Base-by-base conservation (phyloP, 2,329 filamentous ascomycete genomes). In the Plenodomus biglobosus region DNA sequence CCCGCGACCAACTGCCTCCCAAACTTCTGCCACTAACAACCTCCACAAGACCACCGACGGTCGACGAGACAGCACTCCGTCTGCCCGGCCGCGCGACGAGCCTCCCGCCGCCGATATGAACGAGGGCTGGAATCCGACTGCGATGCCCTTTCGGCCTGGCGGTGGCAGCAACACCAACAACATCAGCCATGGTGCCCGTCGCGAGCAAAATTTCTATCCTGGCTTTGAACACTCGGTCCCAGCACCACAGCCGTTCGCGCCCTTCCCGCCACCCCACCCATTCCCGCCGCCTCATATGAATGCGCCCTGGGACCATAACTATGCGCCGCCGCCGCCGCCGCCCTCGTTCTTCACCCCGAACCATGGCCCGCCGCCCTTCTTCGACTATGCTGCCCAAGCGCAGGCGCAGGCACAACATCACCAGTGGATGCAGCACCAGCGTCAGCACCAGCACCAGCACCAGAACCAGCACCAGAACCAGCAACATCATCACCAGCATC, bases 1-100 rank as follows among this genome's bases (percentile, higher is more conserved):
- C 54, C 62, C 61, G 61, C 56, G 53, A 53, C 52, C n/a, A 19
- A 53, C 53, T 50, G 52, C 42, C 53, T 58, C 53, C 50, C 53
- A 58, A 56, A 53, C 48, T 52, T 32, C 58, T 49, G 48, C 44
- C 58, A 59, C 61, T 65, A 59, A 65, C 61, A 53, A 52, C 40
- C 40, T 50, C 55, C 56, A 40, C 36, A 49, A 62, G 58, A 56
- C 58, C 51, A 53, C 52, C 48, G 44, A 42, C 53, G 56, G 59
- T 59, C 59, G 47, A 56, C 44, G 50, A 44, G 50, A 62, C 48
- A 57, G 54, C 48, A 52, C 42, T 43, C 44, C 45, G 38, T 40
- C 40, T 6, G 44, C 48, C 44, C 52, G 46, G 20, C 32, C 44
- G 41, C 34, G 46, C 48, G 37, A 34, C 27, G 36, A 43, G 17